These are phyloP conservation scores for Diphasiastrum complanatum DNA, from an alignment of 83 land plant genomes.

Conservation along the genomic window DNA sequence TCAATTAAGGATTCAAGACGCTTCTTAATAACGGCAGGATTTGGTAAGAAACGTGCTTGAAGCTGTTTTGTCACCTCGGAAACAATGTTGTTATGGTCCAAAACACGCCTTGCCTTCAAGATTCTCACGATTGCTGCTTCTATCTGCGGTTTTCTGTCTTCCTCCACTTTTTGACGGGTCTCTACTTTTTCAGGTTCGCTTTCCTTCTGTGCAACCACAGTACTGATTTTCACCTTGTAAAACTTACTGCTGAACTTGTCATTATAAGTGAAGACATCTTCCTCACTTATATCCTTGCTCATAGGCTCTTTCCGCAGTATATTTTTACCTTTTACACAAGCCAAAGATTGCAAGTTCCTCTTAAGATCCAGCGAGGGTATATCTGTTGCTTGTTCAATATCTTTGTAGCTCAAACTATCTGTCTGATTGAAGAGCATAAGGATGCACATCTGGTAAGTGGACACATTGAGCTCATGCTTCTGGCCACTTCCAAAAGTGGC, in stretches of 20 bases:
- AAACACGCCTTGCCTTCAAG: conserved; percentile 81
- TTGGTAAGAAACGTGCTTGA: conserved; percentile 84
- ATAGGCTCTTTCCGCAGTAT: conserved; percentile 90
- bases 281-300: conserved; percentile 92
- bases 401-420: conserved; percentile 64
- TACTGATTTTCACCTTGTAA: conserved; percentile 89
- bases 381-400: conserved; percentile 88
- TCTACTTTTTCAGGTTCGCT: conserved; percentile 97
- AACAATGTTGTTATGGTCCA: conserved; percentile 89
- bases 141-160: conserved; percentile 95
- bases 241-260: conserved; percentile 85
- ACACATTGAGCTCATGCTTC: conserved; percentile 90
- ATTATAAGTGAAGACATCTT: conserved; percentile 71
- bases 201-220: conserved; percentile 95
- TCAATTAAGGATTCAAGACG: conserved; percentile 92
- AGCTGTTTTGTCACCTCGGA: conserved; percentile 94
- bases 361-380: conserved; percentile 80
- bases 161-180: conserved; percentile 95
- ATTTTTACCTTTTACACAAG: conserved; percentile 94
- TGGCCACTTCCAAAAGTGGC: conserved; percentile 83
- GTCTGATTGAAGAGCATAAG: conserved; percentile 80
- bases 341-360: conserved; percentile 83
- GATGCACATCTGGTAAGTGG: conserved; percentile 95
- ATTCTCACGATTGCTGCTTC: conserved; percentile 98
- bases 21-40: conserved; percentile 91